These are phyloP conservation scores for Cercospora sp. DNA, from an alignment of 2,329 filamentous ascomycete species.

Conservation along the genomic window DNA sequence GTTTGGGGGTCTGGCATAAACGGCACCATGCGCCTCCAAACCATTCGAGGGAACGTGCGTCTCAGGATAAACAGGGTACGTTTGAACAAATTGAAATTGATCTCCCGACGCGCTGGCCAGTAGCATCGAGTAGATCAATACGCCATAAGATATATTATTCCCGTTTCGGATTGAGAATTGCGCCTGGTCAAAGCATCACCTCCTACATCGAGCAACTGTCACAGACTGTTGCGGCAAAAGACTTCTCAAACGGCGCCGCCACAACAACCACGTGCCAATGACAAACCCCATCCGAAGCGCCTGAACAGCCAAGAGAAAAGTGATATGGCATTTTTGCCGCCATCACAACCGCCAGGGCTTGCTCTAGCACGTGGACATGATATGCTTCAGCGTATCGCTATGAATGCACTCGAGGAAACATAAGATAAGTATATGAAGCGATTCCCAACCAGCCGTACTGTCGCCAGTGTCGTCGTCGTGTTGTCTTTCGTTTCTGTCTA, in stretches of 20 bases:
- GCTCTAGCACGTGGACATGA: not conserved
- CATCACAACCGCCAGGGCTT: not conserved
- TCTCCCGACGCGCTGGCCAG: not conserved
- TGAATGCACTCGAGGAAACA: not conserved
- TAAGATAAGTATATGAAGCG: not conserved
- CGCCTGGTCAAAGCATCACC: not conserved
- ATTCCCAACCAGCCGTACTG: not conserved
- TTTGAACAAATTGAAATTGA: not conserved
- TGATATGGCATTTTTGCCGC: not conserved
- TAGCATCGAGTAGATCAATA: not conserved
- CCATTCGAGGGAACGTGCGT: not conserved
- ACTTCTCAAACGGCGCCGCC: not conserved
- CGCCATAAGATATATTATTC: not conserved
- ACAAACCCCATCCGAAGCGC: not conserved
- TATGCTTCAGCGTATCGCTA: not conserved
- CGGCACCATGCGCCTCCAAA: not conserved
- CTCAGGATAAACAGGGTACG: not conserved
- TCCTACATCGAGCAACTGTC: not conserved
- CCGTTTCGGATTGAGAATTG: not conserved
- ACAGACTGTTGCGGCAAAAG: not conserved
- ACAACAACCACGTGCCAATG: not conserved
- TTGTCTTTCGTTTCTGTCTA: slow-evolving; percentile 9
- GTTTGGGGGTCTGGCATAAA: not conserved
- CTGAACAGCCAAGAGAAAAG: not conserved
- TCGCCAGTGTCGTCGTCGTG: not conserved